Evolutionary conservation across 371 early-diverging fungal genomes (phyloP).

Genomic region (Basidiobolus meristosporus): DNA sequence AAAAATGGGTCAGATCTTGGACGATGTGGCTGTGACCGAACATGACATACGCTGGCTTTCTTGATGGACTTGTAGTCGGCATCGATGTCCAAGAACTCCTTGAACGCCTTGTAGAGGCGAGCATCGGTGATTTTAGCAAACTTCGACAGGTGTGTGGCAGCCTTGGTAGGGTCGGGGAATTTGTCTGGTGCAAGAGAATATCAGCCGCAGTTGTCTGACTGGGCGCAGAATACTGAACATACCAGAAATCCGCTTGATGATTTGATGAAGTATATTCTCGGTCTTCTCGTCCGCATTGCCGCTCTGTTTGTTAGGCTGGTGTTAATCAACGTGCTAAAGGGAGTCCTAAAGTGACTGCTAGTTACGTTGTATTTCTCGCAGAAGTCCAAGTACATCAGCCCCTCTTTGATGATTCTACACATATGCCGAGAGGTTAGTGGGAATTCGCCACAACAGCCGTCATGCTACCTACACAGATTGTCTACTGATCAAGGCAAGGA

Average conservation of each 20-base stretch:
- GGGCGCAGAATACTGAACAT: too few relatives aligned
- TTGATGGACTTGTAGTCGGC: slow-evolving; percentile 31
- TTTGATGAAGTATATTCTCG: too few relatives aligned
- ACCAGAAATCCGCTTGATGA: too few relatives aligned
- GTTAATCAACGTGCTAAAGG: too few relatives aligned
- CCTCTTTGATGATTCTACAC: slow-evolving; percentile 16
- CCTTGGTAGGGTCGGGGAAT: slow-evolving; percentile 38
- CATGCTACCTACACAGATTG: background rate
- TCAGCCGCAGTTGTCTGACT: too few relatives aligned
- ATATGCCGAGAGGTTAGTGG: background rate
- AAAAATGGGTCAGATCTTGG: background rate
- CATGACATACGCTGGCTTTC: slow-evolving; percentile 15
- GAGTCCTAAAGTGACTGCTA: background rate
- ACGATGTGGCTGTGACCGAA: background rate
- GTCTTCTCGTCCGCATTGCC: too few relatives aligned
- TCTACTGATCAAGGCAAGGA: slow-evolving; percentile 14
- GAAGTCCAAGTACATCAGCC: slow-evolving; percentile 18
- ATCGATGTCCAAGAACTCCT: slow-evolving; percentile 23
- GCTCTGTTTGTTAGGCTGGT: too few relatives aligned
- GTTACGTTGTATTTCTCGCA: slow-evolving; percentile 24
- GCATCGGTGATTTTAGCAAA: slow-evolving; percentile 28
- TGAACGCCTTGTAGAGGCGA: slow-evolving; percentile 21
- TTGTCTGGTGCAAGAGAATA: slow-evolving; percentile 10
- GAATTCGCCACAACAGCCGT: background rate
- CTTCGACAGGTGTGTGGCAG: slow-evolving; percentile 17